Conservation (phyloP, 805 yeast genomes). For the Zygoascus bituminiphila region DNA sequence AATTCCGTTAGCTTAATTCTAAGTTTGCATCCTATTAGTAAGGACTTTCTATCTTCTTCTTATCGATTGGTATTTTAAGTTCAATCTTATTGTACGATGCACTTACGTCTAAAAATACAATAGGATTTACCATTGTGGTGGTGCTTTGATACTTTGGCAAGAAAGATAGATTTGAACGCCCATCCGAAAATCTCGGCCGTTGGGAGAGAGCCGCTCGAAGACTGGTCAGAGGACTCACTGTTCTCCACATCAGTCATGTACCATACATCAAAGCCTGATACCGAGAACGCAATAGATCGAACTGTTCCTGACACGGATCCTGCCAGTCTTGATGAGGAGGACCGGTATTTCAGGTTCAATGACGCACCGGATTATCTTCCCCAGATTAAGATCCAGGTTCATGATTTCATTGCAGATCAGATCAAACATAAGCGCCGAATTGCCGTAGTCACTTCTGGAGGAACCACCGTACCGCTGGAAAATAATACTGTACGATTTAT, state of each 20-base stretch:
- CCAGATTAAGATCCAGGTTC: conserved; percentile 48
- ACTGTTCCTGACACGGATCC: conserved; percentile 67
- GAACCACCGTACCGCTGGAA: conserved; percentile 96
- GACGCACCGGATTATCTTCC: conserved; percentile 66
- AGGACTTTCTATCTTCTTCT: too few relatives aligned
- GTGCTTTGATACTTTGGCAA: too few relatives aligned
- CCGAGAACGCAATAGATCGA: conserved; percentile 72
- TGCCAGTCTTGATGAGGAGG: conserved; percentile 63
- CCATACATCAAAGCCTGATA: conserved; percentile 61
- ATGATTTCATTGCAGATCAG: conserved; percentile 55
- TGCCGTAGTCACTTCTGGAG: conserved; percentile 89
- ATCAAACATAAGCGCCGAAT: conserved; percentile 38
- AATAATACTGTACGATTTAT: conserved; percentile 94
- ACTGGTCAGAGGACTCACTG: not conserved
- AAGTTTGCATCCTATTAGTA: too few relatives aligned
- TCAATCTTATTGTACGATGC: not conserved
- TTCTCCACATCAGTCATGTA: conserved; percentile 7
- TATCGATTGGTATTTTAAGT: too few relatives aligned
- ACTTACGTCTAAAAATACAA: conserved; percentile 38
- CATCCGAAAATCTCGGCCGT: too few relatives aligned
- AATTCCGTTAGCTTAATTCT: not conserved
- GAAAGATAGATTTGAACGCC: too few relatives aligned
- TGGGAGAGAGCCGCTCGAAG: too few relatives aligned
- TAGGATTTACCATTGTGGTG: conserved; percentile 20
- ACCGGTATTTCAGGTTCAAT: conserved; percentile 63